Base-by-base conservation (phyloP, 2,329 filamentous ascomycete species). In the Elsinoe fawcettii region DNA sequence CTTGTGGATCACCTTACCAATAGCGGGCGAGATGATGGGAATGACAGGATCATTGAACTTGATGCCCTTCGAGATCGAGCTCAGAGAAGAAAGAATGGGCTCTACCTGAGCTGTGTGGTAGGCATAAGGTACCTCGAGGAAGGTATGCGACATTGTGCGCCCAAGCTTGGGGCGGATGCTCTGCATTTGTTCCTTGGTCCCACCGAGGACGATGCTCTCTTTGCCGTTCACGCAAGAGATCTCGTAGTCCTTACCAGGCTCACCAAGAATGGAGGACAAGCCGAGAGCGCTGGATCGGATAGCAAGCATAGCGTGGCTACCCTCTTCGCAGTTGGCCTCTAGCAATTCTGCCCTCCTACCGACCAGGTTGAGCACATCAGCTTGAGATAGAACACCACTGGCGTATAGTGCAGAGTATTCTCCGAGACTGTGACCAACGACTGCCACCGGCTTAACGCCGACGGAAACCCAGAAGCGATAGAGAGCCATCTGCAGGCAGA, bases 401-500 rank as follows among this genome's bases (percentile, higher is more conserved):
- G 61, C 62, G 53, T 67, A 53, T 2, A 75, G 55, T 3, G 73
- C 73, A 2, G 70, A 69, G 58, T 73, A 75, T 57, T 74, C 71
- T 22, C 72, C 73, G 2, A 75, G 61, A 55, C 66, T 64, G 54
- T 70, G 68, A 0, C 69, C 69, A 2, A 68, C 55, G 5, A 70
- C 66, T 1, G 61, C 54, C 8, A 55, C 51, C 2, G 69, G 67
- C 30, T 55, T 51, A 6, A 70, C 51, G 12, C 67, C 66, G 2
- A 73, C 61, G 1, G 66, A 66, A 0, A 32, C 51, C 63, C 61
- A 64, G 30, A 64, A 59, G n/a, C 60, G 55, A 5, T 60, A 39
- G 11, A 76, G 61, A 14, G 73, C 74, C 49, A 80, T 75, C 60
- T 79, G 65, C 1, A 74, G 54, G 53, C 66, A 71, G 2, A 71